Evolutionary conservation across 1,284 basidiomycete genomes (phyloP), one percentile per base, ranked within the genome.

Genomic region (Ceratobasidium sp.): DNA sequence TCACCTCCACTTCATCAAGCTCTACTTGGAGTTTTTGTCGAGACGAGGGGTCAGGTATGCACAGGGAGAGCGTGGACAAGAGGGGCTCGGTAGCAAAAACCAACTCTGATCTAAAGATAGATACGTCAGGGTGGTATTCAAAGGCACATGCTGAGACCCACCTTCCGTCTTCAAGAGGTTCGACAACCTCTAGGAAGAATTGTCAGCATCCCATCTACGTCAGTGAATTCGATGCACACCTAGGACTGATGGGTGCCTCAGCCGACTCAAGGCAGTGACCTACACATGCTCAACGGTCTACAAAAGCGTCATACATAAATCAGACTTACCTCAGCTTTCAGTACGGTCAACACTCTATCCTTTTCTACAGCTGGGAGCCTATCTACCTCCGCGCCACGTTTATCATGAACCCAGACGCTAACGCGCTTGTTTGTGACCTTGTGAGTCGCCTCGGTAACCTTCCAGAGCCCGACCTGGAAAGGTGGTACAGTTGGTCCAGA

Each of bases 121-220:
- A 36, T 8, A 36, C 5, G n/a, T 58, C 44, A 33, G 30, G 21
- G 56, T 38, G 42, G 21, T 33, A 44, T n/a, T 42, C 30, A n/a
- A 36, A 18, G 60, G 33, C 14, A 48, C 3, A 25, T 56, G 28
- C 21, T 48, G 7, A 25, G 23, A 49, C 67, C n/a, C 36, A 80
- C 73, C 95, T 85, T 0, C 95, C 92, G 79, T 99, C 96, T 81
- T 98, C 96, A 54, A 98, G 82, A n/a, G 96, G 96, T 81, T 99
- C 96, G 30, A 97, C 95, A 87, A 98, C 94, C 82, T 99, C 96
- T 87, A 76, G 30, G 30, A 40, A 28, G 33, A 28, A 28, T 28
- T 3, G 59, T 48, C n/a, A 25, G 33, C 69, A 51, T 9, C 38
- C 3, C 16, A 18, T 12, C 36, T 38, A 8, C n/a, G n/a, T 51